Evolutionary conservation across 352 stramenopile genomes (phyloP), one percentile per base, ranked within the genome.

Genomic region (Peronospora belbahrii): DNA sequence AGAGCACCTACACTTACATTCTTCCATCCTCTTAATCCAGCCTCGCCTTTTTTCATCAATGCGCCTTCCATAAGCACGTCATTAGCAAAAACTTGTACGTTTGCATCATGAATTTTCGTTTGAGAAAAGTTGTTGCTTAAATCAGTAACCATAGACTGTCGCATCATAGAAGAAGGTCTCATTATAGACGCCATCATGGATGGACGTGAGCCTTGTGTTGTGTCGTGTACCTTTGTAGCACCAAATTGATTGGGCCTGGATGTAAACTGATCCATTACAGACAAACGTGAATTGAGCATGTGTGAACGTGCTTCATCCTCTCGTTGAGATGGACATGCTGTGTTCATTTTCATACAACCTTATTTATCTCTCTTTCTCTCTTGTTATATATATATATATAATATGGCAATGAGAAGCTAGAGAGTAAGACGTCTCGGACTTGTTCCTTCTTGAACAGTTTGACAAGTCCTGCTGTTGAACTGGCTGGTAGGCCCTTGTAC

Each of bases 51-150:
- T 52, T 87, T 87, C 23, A 61, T 70, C 5, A 87, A 52, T 42
- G 80, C 62, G 2, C 75, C 72, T 42, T 87, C 72, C 71, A 87
- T 87, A 23, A 87, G 52, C 42, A 85, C 67, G 42, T 87, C 75
- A 34, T 46, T 81, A 8, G 66, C 40, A 49, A 87, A 87, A 14
- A 87, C 54, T 33, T 73, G 63, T 18, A 70, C 42, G 35, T 74
- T 55, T 10, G 68, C 65, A 55, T 85, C 69, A 35, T 70, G 50
- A 43, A 87, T 64, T 52, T 85, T 84, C 23, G 59, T 50, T 22
- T 85, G 61, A 1, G 59, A 65, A 52, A 87, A 87, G 19, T 83
- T 66, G 61, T 84, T 77, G 44, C 66, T 76, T 42, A 64, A 33
- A 56, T 72, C 59, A 7, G 62, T 70, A 41, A 85, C 44, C 24